Percentiles rank a stretch among this genome's conserved stretches.
Evolutionary conservation across 805 yeast genomes (phyloP).

Genomic region (Candida methanosorbosa): DNA sequence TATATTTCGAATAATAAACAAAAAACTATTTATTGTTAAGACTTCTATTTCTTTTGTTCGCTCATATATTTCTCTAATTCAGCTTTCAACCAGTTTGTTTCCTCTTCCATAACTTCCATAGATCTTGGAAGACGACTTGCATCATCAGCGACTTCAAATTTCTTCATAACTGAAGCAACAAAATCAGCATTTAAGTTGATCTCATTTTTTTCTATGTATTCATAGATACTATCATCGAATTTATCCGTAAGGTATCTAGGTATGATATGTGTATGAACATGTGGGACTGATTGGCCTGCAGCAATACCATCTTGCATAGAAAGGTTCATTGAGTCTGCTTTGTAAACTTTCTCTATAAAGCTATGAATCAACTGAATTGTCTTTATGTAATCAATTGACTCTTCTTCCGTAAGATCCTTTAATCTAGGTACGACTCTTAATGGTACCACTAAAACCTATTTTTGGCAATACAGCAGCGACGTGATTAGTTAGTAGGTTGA

Average conservation of each 20-base stretch:
- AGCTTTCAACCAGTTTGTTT: conserved; percentile 48
- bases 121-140: conserved; percentile 50
- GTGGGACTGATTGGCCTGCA: conserved; percentile 96
- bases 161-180: conserved; percentile 16
- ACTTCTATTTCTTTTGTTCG: too few relatives aligned
- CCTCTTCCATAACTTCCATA: conserved; percentile 58
- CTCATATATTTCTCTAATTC: conserved; percentile 32
- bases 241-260: conserved; percentile 65
- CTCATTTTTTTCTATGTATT: conserved; percentile 48
- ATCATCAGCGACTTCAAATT: conserved; percentile 32
- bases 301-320: conserved; percentile 96
- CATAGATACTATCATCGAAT: conserved; percentile 66
- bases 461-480: too few relatives aligned
- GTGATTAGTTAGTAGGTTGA: too few relatives aligned
- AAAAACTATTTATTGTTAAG: too few relatives aligned
- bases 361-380: conserved; percentile 64
- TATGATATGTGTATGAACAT: conserved; percentile 86
- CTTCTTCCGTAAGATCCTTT: conserved; percentile 63
- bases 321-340: conserved; percentile 78
- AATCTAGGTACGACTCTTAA: conserved; percentile 57
- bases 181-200: conserved; percentile 34
- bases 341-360: conserved; percentile 56
- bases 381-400: conserved; percentile 66
- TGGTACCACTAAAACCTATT: conserved; percentile 82
- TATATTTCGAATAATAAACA: too few relatives aligned